Conservation (phyloP, 2,329 filamentous ascomycete genomes). For the Aphanoascus verrucosus region DNA sequence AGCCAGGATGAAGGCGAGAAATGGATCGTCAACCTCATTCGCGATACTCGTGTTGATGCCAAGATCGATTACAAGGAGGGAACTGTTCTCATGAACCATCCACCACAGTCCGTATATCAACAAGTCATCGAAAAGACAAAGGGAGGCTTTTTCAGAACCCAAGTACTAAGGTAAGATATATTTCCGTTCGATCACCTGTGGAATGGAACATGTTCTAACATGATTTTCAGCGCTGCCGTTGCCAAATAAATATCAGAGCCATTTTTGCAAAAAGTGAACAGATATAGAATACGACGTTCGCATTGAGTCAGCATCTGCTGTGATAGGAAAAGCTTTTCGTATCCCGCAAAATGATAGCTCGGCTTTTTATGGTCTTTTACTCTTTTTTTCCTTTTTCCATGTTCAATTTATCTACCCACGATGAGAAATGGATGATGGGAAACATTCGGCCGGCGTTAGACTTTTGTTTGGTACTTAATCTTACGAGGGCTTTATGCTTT, state of each 20-base stretch:
- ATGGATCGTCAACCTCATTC: constrained; percentile 99
- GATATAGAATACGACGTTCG: not conserved
- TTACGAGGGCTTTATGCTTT: constrained; percentile 5
- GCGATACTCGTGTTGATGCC: constrained; percentile 91
- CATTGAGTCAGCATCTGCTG: not conserved
- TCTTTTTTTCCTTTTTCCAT: constrained; percentile 9
- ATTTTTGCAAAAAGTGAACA: not conserved
- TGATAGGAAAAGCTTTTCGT: not conserved
- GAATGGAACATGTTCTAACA: constrained; percentile 9
- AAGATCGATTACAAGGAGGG: constrained; percentile 99
- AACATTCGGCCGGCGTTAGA: constrained; percentile 11
- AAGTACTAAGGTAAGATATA: constrained; percentile 58
- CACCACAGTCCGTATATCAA: constrained; percentile 95
- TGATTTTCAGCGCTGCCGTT: constrained; percentile 36
- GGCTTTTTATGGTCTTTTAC: not conserved
- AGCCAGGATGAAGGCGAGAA: constrained; percentile 96
- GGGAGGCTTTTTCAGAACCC: constrained; percentile 96
- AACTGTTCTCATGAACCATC: constrained; percentile 98
- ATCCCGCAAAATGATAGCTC: not conserved
- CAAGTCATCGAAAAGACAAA: constrained; percentile 99
- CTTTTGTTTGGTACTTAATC: constrained; percentile 7
- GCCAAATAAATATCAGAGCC: constrained; percentile 33
- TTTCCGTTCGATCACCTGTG: not conserved
- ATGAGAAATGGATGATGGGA: constrained; percentile 13
- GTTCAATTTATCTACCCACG: constrained; percentile 10